Conservation (phyloP, 2,329 filamentous ascomycete species). For the Colletotrichum salicis region DNA sequence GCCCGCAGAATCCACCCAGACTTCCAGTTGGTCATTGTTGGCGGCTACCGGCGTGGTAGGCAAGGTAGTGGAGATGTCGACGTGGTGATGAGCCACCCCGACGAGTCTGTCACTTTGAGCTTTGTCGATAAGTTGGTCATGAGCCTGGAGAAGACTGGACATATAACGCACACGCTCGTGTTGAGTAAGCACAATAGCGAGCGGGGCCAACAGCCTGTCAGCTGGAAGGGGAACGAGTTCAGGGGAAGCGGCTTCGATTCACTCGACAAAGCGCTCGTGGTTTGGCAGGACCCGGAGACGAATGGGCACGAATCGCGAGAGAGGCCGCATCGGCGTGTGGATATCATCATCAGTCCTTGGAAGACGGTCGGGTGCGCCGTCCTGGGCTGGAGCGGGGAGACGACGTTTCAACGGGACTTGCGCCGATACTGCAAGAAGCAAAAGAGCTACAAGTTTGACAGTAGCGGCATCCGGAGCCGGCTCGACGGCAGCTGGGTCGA, state of each 20-base stretch:
- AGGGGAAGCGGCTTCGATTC: conserved; percentile 79
- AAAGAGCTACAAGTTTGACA: conserved; percentile 87
- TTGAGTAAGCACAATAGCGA: conserved; percentile 77
- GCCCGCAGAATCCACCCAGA: conserved; percentile 71
- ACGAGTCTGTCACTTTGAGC: conserved; percentile 73
- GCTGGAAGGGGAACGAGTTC: conserved; percentile 60
- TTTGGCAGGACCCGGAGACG: conserved; percentile 80
- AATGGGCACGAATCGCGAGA: conserved; percentile 7
- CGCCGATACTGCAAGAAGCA: conserved; percentile 80
- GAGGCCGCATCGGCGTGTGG: conserved; percentile 81
- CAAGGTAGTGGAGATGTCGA: conserved; percentile 82
- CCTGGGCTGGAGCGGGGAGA: conserved; percentile 88
- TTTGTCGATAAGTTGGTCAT: conserved; percentile 78
- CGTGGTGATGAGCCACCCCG: conserved; percentile 82
- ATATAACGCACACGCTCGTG: conserved; percentile 84
- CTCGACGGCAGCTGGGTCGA: conserved; percentile 76
- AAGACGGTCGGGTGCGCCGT: conserved; percentile 88
- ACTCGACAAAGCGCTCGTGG: conserved; percentile 90
- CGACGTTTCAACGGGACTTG: conserved; percentile 89
- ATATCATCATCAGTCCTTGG: conserved; percentile 93
- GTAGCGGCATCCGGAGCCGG: conserved; percentile 81
- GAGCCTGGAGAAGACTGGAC: conserved; percentile 73
- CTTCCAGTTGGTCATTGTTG: conserved; percentile 73
- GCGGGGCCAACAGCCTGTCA: conserved; percentile 71
- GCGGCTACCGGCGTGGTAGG: conserved; percentile 86